Conservation (phyloP, 139 green algal genomes). For the Chlorella vulgaris region DNA sequence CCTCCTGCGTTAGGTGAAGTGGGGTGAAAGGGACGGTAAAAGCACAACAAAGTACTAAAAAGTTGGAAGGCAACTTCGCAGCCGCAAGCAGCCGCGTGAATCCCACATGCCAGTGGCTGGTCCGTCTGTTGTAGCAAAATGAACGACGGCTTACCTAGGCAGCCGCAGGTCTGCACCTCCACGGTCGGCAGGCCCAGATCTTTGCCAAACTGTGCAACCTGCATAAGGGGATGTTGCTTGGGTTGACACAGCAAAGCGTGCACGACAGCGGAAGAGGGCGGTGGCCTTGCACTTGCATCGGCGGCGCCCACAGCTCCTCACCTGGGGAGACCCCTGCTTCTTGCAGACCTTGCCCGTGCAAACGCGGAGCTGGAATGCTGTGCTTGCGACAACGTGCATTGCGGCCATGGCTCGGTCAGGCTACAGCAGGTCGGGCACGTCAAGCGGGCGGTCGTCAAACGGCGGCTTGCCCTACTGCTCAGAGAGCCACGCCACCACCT, state of each 20-base stretch:
- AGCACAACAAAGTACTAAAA: no score
- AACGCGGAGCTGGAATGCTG: conserved; percentile 8
- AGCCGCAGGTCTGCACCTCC: conserved; percentile 16
- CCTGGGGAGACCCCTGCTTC: conserved; percentile 15
- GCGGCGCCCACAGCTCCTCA: no score
- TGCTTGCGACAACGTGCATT: background rate
- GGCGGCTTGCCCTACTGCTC: no score
- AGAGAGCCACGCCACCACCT: no score
- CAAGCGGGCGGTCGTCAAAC: no score
- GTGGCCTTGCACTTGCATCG: no score
- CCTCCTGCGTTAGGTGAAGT: conserved; percentile 6
- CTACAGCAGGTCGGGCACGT: no score
- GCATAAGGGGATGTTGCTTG: no score
- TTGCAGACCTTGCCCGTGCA: conserved; percentile 28
- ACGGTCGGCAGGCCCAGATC: conserved; percentile 46
- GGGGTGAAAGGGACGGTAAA: no score
- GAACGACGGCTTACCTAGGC: conserved; percentile 2
- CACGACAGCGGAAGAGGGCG: no score
- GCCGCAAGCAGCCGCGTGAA: background rate
- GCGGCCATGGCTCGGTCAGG: no score
- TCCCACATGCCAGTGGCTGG: background rate
- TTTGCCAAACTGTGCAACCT: conserved; percentile 52
- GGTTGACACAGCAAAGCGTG: no score
- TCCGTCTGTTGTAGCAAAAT: background rate
- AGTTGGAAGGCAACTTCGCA: background rate